phyloP scores from a whole-genome alignment of 768 basidiomycete genomes.

The Mycena indigotica region DNA sequence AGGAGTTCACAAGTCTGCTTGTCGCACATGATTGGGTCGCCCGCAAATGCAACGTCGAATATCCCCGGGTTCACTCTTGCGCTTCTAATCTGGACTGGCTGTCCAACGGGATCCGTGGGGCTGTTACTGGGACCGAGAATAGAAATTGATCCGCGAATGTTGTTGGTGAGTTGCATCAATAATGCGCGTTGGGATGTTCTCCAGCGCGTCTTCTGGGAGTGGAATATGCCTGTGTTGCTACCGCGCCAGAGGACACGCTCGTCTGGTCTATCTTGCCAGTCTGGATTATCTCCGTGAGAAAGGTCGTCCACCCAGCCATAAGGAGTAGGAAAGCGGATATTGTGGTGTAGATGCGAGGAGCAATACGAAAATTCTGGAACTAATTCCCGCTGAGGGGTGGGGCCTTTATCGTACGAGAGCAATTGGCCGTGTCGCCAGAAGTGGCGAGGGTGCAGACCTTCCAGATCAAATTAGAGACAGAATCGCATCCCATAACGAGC shows the following conservation, averaged over 20 bases:
- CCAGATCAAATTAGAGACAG: not conserved
- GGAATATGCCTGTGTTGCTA: conserved; percentile 66
- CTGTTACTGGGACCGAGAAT: conserved; percentile 39
- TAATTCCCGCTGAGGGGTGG: conserved; percentile 42
- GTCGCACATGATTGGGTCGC: conserved; percentile 45
- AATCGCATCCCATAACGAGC: not conserved
- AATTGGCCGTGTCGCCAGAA: conserved; percentile 56
- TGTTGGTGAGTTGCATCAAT: conserved; percentile 47
- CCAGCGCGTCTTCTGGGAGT: conserved; percentile 47
- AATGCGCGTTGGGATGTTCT: conserved; percentile 49
- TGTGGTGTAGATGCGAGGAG: conserved; percentile 52
- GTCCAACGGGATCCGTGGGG: conserved; percentile 36
- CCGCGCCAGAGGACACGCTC: conserved; percentile 74
- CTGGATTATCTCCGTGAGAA: conserved; percentile 52
- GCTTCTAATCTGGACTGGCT: conserved; percentile 35
- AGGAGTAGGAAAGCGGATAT: conserved; percentile 53
- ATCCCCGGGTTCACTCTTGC: conserved; percentile 52
- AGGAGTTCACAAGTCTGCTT: conserved; percentile 46
- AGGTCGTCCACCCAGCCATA: conserved; percentile 52
- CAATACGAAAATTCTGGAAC: conserved; percentile 58
- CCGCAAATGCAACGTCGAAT: conserved; percentile 64
- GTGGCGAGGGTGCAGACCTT: conserved; percentile 39
- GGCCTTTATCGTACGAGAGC: conserved; percentile 49
- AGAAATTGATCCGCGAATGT: conserved; percentile 40
- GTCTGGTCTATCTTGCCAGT: conserved; percentile 65